Base-by-base conservation (phyloP, 164 flowering plant genomes). In the Dillenia suffruticosa region DNA sequence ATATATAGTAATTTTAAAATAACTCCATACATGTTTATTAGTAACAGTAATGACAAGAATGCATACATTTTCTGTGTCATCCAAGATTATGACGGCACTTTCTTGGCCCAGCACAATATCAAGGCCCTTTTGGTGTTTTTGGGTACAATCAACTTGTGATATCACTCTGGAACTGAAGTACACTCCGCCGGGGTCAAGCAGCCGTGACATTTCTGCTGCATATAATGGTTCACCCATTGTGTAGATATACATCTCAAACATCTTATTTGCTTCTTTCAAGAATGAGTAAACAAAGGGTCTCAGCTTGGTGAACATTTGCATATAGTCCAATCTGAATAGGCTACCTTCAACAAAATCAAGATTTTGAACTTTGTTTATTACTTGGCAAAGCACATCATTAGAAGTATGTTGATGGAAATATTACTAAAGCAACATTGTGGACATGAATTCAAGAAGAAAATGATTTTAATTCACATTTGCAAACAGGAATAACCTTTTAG, bases 201-300 rank as follows among this genome's bases (percentile, higher is more conserved):
- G 69, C 56, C 71, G 78, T 54, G 90, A 92, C 85, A 88, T 90
- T 75, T 82, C 83, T 49, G 73, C 43, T 6, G 98, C 98, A 75
- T 92, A 92, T 0, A 77, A 56, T 10, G 85, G 79, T 32, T 86
- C 89, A 44, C 85, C 96, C 96, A 88, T 88, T 0, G 98, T 90
- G 67, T 88, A 88, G 32, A 92, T 76, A 62, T 83, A 85, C 93
- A 92, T 82, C 72, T 92, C 95, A 61, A 80, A 90, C 93, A 90
- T 72, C 22, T 74, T 70, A 69, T 77, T 85, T 22, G 89, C 93
- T 72, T 92, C 92, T 54, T 77, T 81, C 68, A 92, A 63, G 65
- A 92, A 92, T 9, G 82, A 71, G 43, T 73, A 87, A 5, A 90
- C 88, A 76, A 74, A 85, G 12, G 97, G 98, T 77, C 97, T 83